Evolutionary conservation across 805 yeast species (phyloP).

Genomic region (Naumovozyma dairenensis): DNA sequence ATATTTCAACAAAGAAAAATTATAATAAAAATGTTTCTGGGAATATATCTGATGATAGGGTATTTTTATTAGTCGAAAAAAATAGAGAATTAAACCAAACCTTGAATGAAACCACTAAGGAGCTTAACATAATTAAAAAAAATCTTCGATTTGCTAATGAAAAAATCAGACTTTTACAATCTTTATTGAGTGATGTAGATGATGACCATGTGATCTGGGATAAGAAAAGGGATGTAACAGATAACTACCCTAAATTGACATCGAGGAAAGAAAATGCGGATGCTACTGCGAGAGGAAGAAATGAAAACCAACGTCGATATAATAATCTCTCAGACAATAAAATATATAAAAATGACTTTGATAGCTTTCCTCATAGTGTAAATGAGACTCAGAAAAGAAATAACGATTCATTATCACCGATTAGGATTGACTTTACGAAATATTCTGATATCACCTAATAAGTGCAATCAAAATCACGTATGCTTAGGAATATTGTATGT

Average conservation of each 20-base stretch:
- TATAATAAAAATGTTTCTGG: not conserved
- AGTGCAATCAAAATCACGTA: too few species aligned
- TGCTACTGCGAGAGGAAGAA: slow-evolving; percentile 2
- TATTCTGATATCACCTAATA: too few species aligned
- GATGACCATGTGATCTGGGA: slow-evolving; percentile 19
- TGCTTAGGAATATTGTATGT: too few species aligned
- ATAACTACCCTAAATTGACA: too few species aligned
- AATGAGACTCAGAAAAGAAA: slow-evolving; percentile 12
- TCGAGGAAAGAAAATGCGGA: slow-evolving; percentile 1
- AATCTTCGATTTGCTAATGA: slow-evolving; percentile 13
- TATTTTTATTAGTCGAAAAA: slow-evolving; percentile 4
- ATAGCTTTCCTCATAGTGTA: not conserved
- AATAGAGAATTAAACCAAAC: slow-evolving; percentile 4
- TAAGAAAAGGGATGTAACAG: slow-evolving; percentile 1
- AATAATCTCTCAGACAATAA: too few species aligned
- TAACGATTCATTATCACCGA: slow-evolving; percentile 22
- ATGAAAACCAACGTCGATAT: not conserved
- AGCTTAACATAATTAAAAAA: slow-evolving; percentile 7
- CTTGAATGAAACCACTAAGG: slow-evolving; percentile 2
- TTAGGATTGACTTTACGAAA: slow-evolving; percentile 24
- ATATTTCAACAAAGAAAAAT: not conserved
- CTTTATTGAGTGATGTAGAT: not conserved
- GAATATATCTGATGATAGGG: slow-evolving; percentile 2
- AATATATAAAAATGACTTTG: too few species aligned
- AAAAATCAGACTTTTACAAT: not conserved